Conservation (phyloP, 1,284 basidiomycete species). For the Baeospora myosura region DNA sequence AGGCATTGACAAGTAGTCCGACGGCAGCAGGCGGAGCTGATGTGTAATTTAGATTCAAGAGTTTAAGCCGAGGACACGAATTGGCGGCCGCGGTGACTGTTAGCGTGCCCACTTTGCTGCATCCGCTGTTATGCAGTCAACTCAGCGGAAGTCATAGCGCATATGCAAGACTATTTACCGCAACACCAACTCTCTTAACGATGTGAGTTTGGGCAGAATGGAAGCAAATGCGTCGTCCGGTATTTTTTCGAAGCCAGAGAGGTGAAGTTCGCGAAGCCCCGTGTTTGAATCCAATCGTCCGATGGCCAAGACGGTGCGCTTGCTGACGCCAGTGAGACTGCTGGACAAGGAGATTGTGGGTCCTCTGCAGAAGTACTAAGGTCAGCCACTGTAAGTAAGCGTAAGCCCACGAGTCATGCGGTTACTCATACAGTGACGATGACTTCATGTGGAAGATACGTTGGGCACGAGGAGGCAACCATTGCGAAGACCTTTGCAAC, state of each 20-base stretch:
- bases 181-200: conserved; percentile 41
- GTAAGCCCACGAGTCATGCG: neutral
- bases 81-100: conserved; percentile 38
- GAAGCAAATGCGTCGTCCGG: conserved; percentile 45
- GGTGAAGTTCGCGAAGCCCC: conserved; percentile 39
- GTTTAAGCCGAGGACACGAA: conserved; percentile 35
- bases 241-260: conserved; percentile 46
- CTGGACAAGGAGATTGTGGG: conserved; percentile 39
- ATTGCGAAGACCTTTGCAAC: conserved; percentile 44
- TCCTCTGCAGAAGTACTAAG: conserved; percentile 56
- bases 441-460: conserved; percentile 42
- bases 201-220: conserved; percentile 36
- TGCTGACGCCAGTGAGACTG: conserved; percentile 45
- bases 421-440: conserved; percentile 42
- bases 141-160: conserved; percentile 4
- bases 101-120: conserved; percentile 45
- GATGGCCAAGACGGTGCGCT: conserved; percentile 42
- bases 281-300: conserved; percentile 22
- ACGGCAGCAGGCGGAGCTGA: conserved; percentile 43
- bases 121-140: conserved; percentile 35
- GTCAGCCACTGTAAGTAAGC: conserved; percentile 1
- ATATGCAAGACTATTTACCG: conserved; percentile 32
- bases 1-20: conserved; percentile 34
- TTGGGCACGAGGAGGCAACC: conserved; percentile 41
- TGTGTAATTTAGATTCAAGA: conserved; percentile 58